Base-by-base conservation (phyloP, 2,329 filamentous ascomycete genomes). In the Aspergillus fumigatus region DNA sequence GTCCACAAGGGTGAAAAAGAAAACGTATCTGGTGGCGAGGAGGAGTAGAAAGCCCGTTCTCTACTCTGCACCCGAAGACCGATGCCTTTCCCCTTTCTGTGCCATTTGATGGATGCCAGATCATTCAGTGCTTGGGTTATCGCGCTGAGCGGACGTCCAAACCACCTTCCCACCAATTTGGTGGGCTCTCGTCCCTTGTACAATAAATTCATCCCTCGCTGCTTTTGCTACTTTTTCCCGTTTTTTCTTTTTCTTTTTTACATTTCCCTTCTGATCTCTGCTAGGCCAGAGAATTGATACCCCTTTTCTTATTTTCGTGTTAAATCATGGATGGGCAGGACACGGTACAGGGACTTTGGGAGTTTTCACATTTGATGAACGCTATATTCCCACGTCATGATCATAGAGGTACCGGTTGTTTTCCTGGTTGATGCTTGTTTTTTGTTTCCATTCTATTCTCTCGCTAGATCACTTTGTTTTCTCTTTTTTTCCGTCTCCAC, bases 1-100 rank as follows among this genome's bases (percentile, higher is more conserved):
- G 93, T 97, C 50, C 94, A 99, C 81, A 94, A 92, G 76, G 87
- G 88, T 56, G 74, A 75, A 56, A 76, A 75, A 55, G 73, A 75
- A 26, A 64, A 62, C 19, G 71, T 65, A 38, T 75, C 74, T 17
- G 68, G 70, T 17, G 74, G 75, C 27, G 74, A 76, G n/a, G 74
- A 77, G 51, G 72, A 75, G 59, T 75, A 70, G 67, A 62, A 51
- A 41, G 38, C 19, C 40, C 41, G 48, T 51, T 51, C 45, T 55
- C 52, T 56, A 23, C 41, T 27, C 52, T 52, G 49, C 32, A 38
- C 14, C 5, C 32, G 32, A 38, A 38, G 54, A 52, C 29, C 32
- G 40, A 55, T 47, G 32, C 51, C 51, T 59, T 48, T 51, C 4
- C 62, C 62, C 54, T 57, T 59, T 59, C 58, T 55, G 41, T 40